Conservation (phyloP, 495 filamentous ascomycete species). For the Aspergillus saccharolyticus region DNA sequence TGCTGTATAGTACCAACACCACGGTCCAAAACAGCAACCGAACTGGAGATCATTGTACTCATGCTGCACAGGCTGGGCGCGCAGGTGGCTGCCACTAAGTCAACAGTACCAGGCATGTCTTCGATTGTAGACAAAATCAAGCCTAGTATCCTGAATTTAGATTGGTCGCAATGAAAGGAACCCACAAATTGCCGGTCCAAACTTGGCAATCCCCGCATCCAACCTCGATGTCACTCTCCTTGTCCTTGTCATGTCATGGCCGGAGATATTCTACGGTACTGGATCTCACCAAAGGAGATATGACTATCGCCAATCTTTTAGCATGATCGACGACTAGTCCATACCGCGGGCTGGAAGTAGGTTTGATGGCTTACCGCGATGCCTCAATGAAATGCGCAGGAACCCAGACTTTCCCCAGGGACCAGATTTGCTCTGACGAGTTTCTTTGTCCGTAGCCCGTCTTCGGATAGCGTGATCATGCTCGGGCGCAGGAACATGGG, state of each 20-base stretch:
- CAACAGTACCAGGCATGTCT: not conserved
- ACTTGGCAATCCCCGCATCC: not conserved
- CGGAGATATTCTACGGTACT: not conserved
- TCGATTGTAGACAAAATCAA: not conserved
- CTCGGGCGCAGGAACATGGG: conserved; percentile 7
- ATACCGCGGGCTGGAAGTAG: conserved; percentile 4
- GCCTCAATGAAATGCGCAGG: conserved; percentile 22
- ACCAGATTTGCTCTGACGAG: conserved; percentile 3
- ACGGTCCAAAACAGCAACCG: not conserved
- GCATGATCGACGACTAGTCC: conserved; percentile 13
- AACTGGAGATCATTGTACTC: not conserved
- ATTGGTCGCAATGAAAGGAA: conserved; percentile 5
- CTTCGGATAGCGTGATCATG: not conserved
- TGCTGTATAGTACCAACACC: conserved; percentile 1
- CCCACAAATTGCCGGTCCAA: not conserved
- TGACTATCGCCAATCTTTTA: not conserved
- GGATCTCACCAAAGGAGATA: not conserved
- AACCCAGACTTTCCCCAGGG: conserved; percentile 11
- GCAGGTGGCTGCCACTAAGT: not conserved
- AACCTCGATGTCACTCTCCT: not conserved
- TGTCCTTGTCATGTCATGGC: not conserved
- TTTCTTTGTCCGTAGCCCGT: conserved; percentile 13
- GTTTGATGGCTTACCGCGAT: conserved; percentile 1
- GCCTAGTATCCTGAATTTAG: not conserved
- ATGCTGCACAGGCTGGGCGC: not conserved